Conservation (phyloP, 805 yeast species). For the Yarrowia sp. region DNA sequence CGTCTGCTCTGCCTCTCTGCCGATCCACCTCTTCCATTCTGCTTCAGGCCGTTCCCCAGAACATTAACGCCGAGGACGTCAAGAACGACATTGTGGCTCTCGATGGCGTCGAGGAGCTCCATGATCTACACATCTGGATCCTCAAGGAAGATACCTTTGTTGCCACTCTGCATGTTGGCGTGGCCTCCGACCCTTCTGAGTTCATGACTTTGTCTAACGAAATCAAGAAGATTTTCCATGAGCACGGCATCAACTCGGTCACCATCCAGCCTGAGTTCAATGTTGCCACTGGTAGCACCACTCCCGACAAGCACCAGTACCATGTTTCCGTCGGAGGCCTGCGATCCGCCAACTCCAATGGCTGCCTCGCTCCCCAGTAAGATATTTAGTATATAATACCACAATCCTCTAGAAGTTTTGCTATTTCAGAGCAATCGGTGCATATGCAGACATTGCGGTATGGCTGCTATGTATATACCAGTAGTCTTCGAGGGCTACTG, state of each 20-base stretch:
- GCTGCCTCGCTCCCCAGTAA: slow-evolving; percentile 22
- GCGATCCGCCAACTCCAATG: slow-evolving; percentile 21
- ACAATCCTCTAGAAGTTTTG: background rate
- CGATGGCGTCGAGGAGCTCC: slow-evolving; percentile 76
- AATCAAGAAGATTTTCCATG: slow-evolving; percentile 75
- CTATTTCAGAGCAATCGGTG: no score
- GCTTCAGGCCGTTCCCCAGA: slow-evolving; percentile 89
- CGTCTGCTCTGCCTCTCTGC: slow-evolving; percentile 88
- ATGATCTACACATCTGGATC: slow-evolving; percentile 96
- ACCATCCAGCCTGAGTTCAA: slow-evolving; percentile 94
- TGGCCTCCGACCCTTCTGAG: slow-evolving; percentile 58
- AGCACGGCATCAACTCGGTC: slow-evolving; percentile 83
- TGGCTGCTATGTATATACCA: no score
- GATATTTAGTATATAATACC: background rate
- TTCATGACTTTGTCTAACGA: slow-evolving; percentile 69
- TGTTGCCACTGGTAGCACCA: slow-evolving; percentile 29
- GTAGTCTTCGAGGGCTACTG: no score
- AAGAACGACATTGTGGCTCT: slow-evolving; percentile 63
- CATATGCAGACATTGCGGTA: no score
- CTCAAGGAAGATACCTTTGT: slow-evolving; percentile 80
- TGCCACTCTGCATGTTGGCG: slow-evolving; percentile 85
- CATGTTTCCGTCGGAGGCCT: slow-evolving; percentile 25
- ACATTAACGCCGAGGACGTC: slow-evolving; percentile 71
- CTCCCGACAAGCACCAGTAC: slow-evolving; percentile 16
- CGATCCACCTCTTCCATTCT: slow-evolving; percentile 80